Conservation (phyloP, 2,329 filamentous ascomycete genomes). For the Sclerotinia glacialis region DNA sequence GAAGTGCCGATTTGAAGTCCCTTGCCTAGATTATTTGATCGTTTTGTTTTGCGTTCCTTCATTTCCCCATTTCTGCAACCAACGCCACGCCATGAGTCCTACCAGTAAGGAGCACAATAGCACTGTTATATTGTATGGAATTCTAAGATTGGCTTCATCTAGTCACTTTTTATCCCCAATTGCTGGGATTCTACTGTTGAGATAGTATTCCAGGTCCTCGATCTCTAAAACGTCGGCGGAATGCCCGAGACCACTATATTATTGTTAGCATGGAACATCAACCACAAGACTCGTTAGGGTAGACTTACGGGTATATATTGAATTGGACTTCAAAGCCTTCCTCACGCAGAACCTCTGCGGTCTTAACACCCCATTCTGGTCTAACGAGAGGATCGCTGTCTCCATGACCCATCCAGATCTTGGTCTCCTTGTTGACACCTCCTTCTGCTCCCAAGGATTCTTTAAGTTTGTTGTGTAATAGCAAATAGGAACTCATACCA, state of each 20-base stretch:
- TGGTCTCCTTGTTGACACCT: constrained; percentile 68
- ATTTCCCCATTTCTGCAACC: background rate
- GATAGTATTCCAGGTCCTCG: constrained; percentile 69
- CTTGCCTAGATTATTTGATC: background rate
- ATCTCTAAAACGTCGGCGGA: constrained; percentile 76
- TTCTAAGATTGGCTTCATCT: background rate
- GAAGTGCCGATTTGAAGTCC: no score
- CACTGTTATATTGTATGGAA: background rate
- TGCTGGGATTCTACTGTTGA: constrained; percentile 48
- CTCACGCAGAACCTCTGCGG: constrained; percentile 63
- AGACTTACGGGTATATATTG: constrained; percentile 67
- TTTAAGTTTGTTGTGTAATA: constrained; percentile 64
- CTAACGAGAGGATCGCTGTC: constrained; percentile 70
- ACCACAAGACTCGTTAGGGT: background rate
- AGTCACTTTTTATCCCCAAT: constrained; percentile 40
- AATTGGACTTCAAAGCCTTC: constrained; percentile 73
- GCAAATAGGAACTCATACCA: constrained; percentile 77
- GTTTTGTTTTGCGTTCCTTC: background rate
- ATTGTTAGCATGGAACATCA: background rate
- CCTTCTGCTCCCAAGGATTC: constrained; percentile 51
- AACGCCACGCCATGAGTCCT: constrained; percentile 6
- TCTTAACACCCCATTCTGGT: constrained; percentile 64
- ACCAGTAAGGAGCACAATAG: constrained; percentile 16
- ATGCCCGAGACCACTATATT: constrained; percentile 64
- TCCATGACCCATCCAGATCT: constrained; percentile 90